Percentiles rank a stretch among this genome's conserved stretches.
Evolutionary conservation across 1,139 yeast species (phyloP).

Genomic region (Suhomyces chickasaworum): DNA sequence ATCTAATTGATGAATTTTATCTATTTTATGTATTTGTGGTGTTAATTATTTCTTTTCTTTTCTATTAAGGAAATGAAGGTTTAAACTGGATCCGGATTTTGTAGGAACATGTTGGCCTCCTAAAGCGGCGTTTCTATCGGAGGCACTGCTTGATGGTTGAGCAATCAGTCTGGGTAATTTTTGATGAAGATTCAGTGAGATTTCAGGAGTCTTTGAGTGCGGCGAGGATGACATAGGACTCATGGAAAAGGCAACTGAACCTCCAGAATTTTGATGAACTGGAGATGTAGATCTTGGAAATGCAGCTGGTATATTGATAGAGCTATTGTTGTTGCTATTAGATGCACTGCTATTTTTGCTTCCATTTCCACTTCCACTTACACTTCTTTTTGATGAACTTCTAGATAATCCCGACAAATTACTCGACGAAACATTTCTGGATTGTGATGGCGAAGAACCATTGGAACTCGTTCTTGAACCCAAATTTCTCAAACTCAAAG

Average conservation of each 20-base stretch:
- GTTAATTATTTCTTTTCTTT: conserved; percentile 18
- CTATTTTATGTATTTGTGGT: too few relatives aligned
- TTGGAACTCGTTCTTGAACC: conserved; percentile 23
- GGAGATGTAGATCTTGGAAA: conserved; percentile 6
- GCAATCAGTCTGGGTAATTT: conserved; percentile 13
- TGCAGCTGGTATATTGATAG: background rate
- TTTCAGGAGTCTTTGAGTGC: conserved; percentile 10
- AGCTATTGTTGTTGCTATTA: conserved; percentile 6
- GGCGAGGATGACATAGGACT: conserved; percentile 17
- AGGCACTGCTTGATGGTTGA: conserved; percentile 36
- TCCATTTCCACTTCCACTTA: conserved; percentile 3
- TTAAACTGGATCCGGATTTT: conserved; percentile 19
- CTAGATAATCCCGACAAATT: conserved; percentile 22
- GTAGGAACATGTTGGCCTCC: conserved; percentile 21
- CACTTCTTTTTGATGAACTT: conserved; percentile 17
- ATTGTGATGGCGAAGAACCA: conserved; percentile 32
- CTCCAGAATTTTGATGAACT: background rate
- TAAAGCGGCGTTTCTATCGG: conserved; percentile 33
- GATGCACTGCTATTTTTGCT: background rate
- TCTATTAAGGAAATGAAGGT: conserved; percentile 20
- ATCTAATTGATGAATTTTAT: too few relatives aligned
- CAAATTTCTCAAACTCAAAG: conserved; percentile 22
- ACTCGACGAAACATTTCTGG: conserved; percentile 31
- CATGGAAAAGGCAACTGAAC: conserved; percentile 13
- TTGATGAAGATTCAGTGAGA: conserved; percentile 10